phyloP scores from a whole-genome alignment of 2,329 filamentous ascomycete genomes.

The Beauveria brongniartii region DNA sequence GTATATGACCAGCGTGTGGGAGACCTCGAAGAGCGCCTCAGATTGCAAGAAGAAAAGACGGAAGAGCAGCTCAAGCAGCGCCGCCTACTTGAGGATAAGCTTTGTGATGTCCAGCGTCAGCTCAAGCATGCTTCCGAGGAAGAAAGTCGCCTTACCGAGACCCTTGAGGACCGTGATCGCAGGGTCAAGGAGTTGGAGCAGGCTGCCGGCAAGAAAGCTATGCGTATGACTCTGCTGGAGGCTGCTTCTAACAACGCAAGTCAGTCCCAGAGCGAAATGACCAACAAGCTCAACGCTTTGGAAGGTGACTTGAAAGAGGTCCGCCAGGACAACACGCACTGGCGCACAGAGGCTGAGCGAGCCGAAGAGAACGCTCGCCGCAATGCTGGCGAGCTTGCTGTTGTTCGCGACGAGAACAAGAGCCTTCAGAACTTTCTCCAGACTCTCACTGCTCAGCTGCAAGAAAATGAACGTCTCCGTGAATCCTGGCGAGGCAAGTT shows the following conservation, averaged over 20 bases:
- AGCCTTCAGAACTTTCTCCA: conserved; percentile 66
- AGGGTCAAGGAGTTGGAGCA: conserved; percentile 55
- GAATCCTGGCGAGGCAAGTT: conserved; percentile 81
- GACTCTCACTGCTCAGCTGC: conserved; percentile 66
- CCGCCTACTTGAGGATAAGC: conserved; percentile 61
- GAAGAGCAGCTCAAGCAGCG: conserved; percentile 57
- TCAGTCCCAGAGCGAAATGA: conserved; percentile 47
- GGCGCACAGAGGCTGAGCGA: conserved; percentile 54
- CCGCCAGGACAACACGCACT: conserved; percentile 50
- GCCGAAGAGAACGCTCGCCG: conserved; percentile 43
- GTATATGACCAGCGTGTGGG: conserved; percentile 52
- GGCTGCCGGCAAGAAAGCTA: conserved; percentile 42
- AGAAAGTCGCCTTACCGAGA: conserved; percentile 57
- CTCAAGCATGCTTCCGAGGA: conserved; percentile 65
- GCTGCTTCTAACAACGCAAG: conserved; percentile 52
- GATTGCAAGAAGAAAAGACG: conserved; percentile 52
- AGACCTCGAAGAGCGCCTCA: conserved; percentile 62
- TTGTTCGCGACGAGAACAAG: conserved; percentile 54
- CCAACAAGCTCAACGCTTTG: conserved; percentile 43
- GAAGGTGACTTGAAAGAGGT: conserved; percentile 49
- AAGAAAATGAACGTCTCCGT: conserved; percentile 77
- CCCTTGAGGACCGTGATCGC: conserved; percentile 61
- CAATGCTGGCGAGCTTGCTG: conserved; percentile 39
- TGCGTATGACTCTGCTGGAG: conserved; percentile 60
- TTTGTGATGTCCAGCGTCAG: conserved; percentile 64